Evolutionary conservation across 768 basidiomycete species (phyloP).

Genomic region (Pisolithus tinctorius): DNA sequence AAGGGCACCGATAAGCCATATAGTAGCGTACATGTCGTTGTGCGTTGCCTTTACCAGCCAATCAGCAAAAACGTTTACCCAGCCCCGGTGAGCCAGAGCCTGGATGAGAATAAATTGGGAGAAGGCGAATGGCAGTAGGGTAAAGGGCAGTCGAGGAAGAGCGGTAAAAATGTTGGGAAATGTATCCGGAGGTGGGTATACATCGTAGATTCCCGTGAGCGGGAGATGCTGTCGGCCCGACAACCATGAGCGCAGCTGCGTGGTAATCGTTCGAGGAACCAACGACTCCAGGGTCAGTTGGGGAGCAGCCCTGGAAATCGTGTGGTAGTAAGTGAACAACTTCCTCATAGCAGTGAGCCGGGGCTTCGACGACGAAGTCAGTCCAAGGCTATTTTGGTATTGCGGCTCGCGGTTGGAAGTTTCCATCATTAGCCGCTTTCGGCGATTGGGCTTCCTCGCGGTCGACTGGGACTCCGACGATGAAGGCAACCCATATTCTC

Average conservation of each 20-base stretch:
- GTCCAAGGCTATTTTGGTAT: too few relatives aligned
- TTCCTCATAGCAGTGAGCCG: too few relatives aligned
- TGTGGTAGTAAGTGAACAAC: too few relatives aligned
- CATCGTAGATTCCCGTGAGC: background rate
- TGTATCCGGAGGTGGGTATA: conserved; percentile 19
- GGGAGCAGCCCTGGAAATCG: too few relatives aligned
- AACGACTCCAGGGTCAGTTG: too few relatives aligned
- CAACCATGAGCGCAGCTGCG: too few relatives aligned
- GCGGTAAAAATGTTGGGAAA: conserved; percentile 72
- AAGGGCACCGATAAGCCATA: conserved; percentile 65
- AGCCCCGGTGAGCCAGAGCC: conserved; percentile 72
- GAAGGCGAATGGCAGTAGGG: conserved; percentile 86
- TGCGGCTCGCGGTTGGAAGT: too few relatives aligned
- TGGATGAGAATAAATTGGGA: conserved; percentile 93
- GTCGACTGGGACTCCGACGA: background rate
- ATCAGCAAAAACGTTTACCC: conserved; percentile 75
- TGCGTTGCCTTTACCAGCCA: conserved; percentile 51
- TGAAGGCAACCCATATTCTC: background rate
- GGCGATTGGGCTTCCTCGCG: background rate
- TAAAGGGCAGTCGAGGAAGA: conserved; percentile 66
- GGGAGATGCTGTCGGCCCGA: too few relatives aligned
- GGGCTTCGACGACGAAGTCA: too few relatives aligned
- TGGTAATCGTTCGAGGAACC: background rate
- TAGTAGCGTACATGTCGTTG: conserved; percentile 38
- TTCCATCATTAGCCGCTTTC: too few relatives aligned